A percentile compares a stretch with the other conserved stretches of the same genome.
These are phyloP conservation scores for Pythium rhizo-oryzae DNA, from an alignment of 352 stramenopile genomes.

Conservation along the genomic window DNA sequence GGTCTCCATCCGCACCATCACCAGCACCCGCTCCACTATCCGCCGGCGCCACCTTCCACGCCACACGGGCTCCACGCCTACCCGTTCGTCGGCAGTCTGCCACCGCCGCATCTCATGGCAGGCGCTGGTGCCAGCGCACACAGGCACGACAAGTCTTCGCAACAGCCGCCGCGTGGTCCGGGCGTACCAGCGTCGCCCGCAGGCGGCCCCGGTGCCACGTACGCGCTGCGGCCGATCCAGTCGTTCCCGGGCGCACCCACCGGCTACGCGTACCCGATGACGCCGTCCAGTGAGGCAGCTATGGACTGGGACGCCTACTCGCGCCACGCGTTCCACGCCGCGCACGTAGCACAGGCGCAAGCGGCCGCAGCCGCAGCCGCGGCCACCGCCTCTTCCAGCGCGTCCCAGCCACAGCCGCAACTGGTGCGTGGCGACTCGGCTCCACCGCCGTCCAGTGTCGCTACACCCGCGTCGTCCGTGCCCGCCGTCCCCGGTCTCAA, in stretches of 20 bases:
- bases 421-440: neutral
- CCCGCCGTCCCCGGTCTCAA: constrained; percentile 25
- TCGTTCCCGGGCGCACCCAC: constrained; percentile 8
- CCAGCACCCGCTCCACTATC: neutral
- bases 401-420: neutral
- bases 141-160: neutral
- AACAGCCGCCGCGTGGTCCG: neutral
- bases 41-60: neutral
- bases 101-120: constrained; percentile 12
- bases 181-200: neutral
- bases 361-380: neutral
- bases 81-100: constrained; percentile 2
- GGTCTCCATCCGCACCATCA: constrained; percentile 1
- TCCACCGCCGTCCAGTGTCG: neutral
- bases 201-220: constrained; percentile 1
- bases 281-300: constrained; percentile 24
- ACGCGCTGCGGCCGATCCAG: constrained; percentile 26
- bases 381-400: neutral
- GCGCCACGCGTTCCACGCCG: constrained; percentile 29
- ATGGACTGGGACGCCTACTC: constrained; percentile 40
- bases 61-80: constrained; percentile 3
- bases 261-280: constrained; percentile 16
- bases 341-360: constrained; percentile 3
- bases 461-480: constrained; percentile 14
- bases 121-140: neutral